Base-by-base conservation (phyloP, 768 basidiomycete genomes). In the Mycena metata region DNA sequence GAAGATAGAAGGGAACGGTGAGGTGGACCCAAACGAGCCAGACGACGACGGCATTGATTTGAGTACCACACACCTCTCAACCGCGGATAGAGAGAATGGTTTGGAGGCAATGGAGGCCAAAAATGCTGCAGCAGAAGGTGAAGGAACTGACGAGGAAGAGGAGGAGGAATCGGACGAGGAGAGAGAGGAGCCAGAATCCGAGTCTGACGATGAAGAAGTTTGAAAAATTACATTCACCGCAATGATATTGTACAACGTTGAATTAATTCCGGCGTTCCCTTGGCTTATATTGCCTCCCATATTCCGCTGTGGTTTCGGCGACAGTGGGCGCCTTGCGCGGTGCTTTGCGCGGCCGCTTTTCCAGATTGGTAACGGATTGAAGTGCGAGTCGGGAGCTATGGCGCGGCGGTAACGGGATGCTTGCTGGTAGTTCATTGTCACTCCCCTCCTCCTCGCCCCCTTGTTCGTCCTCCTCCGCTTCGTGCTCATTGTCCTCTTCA, bases 131-230 rank as follows among this genome's bases (percentile, higher is more conserved):
- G n/a, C n/a, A n/a, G 54, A 56, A 24, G 54, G 41, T 9, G 54
- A 41, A 6, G 15, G 13, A 10, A 21, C 8, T 3, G 54, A 21
- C 12, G 54, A 56, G 21, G 54, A 56, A 2, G 54, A 56, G 54
- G n/a, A 21, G 54, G 54, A 56, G 15, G 52, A 74, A 69, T 54
- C 52, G 12, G 52, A 39, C 5, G 19, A 7, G 5, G 52, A 51
- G 10, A 43, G 24, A 15, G 50, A 30, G 15, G 33, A 30, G 12
- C n/a, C n/a, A n/a, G n/a, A n/a, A n/a, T n/a, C n/a, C n/a, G 50
- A 51, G 50, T n/a, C n/a, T n/a, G 26, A 62, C 68, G 58, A 69
- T 50, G n/a, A 45, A 65, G n/a, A 51, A 66, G 6, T 19, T 35
- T 35, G 17, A 35, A 54, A 8, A 12, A 35, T 5, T 35, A 50